Conservation (phyloP, 805 yeast genomes). For the Alloascoidea hylecoeti region DNA sequence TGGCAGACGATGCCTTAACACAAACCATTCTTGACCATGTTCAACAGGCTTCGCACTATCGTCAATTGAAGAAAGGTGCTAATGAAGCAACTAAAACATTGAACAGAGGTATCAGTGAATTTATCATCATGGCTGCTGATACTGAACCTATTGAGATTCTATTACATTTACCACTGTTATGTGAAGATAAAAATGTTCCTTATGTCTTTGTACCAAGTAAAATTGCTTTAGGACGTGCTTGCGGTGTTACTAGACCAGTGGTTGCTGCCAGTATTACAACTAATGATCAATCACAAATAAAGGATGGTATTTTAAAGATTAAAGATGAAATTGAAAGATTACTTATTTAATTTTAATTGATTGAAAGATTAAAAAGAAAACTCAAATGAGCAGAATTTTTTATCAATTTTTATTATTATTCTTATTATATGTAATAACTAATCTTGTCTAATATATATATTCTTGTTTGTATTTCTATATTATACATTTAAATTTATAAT, state of each 20-base stretch:
- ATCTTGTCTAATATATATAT: no score
- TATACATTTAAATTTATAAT: no score
- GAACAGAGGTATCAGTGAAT: slow-evolving; percentile 98
- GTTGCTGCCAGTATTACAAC: slow-evolving; percentile 97
- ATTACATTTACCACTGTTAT: slow-evolving; percentile 90
- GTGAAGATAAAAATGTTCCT: slow-evolving; percentile 99
- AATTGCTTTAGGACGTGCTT: slow-evolving; percentile 98
- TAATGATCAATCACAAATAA: slow-evolving; percentile 95
- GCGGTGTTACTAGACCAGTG: slow-evolving; percentile 99
- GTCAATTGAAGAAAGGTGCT: slow-evolving; percentile 99
- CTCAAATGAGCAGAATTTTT: no score
- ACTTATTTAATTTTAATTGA: slow-evolving; percentile 56
- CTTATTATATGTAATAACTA: no score
- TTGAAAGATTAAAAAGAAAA: no score
- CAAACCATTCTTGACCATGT: slow-evolving; percentile 96
- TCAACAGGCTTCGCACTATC: slow-evolving; percentile 94
- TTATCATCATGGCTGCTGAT: slow-evolving; percentile 99
- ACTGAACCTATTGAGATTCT: slow-evolving; percentile 98
- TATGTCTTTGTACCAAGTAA: slow-evolving; percentile 98
- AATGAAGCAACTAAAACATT: slow-evolving; percentile 98
- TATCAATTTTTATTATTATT: no score
- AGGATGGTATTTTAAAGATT: slow-evolving; percentile 91
- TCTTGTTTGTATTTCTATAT: no score
- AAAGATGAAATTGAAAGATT: slow-evolving; percentile 98
- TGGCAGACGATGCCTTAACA: slow-evolving; percentile 89